Evolutionary conservation across 345 rosid genomes (phyloP).

Genomic region (Reutealis trisperma): DNA sequence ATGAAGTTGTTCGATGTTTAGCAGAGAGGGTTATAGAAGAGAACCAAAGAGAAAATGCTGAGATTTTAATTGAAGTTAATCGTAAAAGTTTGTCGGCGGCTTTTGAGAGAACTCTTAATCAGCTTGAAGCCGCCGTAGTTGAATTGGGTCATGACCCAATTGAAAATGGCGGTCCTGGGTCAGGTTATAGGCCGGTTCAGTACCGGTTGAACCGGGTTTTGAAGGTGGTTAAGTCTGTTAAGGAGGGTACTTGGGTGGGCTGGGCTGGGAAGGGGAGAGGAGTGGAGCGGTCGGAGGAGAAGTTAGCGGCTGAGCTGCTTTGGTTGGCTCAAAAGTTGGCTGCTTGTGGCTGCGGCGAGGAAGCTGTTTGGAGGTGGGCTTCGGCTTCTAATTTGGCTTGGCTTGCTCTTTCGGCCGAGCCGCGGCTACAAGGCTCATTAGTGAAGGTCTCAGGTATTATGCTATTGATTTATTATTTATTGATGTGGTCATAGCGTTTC

Average conservation of each 20-base stretch:
- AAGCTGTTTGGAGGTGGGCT: constrained; percentile 81
- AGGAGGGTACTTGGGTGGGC: constrained; percentile 34
- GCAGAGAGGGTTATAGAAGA: constrained; percentile 81
- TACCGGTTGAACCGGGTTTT: constrained; percentile 46
- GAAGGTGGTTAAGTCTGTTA: constrained; percentile 42
- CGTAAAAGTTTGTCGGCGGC: constrained; percentile 59
- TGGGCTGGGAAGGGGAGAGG: constrained; percentile 32
- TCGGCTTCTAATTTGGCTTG: constrained; percentile 70
- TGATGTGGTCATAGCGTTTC: too few relatives aligned
- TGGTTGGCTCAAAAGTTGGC: constrained; percentile 81
- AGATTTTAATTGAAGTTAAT: constrained; percentile 55
- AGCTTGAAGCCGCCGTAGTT: constrained; percentile 54
- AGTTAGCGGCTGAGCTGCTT: constrained; percentile 78
- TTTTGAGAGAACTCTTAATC: constrained; percentile 56
- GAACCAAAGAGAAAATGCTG: constrained; percentile 49
- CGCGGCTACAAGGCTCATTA: constrained; percentile 66
- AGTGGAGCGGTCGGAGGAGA: constrained; percentile 50
- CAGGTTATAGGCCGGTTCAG: constrained; percentile 25
- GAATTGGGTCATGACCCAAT: constrained; percentile 34
- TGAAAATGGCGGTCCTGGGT: constrained; percentile 15
- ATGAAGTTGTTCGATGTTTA: constrained; percentile 65
- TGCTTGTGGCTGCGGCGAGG: constrained; percentile 65
- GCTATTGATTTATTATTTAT: too few relatives aligned
- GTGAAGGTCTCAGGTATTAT: constrained; percentile 68
- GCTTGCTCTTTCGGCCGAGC: constrained; percentile 72